Percentiles rank a stretch among this genome's conserved stretches.
Conservation (phyloP, 495 filamentous ascomycete species). For the Hypoxylon trugodes region DNA sequence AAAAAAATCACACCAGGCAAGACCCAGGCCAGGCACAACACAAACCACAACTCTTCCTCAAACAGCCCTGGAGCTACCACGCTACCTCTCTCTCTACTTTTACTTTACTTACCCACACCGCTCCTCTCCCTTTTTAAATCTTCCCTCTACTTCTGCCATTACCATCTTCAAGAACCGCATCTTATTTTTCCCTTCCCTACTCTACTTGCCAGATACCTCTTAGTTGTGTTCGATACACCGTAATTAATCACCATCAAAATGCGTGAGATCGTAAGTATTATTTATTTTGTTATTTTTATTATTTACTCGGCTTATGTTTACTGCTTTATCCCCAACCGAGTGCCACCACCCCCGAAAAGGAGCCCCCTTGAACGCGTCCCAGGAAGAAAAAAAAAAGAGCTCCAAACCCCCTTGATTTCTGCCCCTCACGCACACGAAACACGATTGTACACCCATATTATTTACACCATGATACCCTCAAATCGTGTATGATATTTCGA, state of each 20-base stretch:
- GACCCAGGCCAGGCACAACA: constrained; percentile 39
- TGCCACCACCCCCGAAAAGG: background rate
- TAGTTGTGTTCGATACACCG: constrained; percentile 34
- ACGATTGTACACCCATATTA: background rate
- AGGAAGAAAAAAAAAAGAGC: too few species aligned
- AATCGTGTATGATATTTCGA: background rate
- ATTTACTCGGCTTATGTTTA: constrained; percentile 48
- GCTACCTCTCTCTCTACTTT: too few species aligned
- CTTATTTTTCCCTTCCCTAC: constrained; percentile 44
- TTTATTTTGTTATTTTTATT: too few species aligned
- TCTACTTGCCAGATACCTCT: constrained; percentile 32
- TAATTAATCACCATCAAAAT: constrained; percentile 64
- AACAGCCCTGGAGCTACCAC: too few species aligned
- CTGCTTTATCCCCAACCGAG: constrained; percentile 72
- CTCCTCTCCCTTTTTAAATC: constrained; percentile 36
- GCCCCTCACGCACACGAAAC: constrained; percentile 45
- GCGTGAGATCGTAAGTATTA: constrained; percentile 89
- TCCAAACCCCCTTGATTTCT: constrained; percentile 45
- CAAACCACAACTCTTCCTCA: constrained; percentile 33
- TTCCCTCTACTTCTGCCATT: constrained; percentile 41
- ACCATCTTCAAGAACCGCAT: constrained; percentile 40
- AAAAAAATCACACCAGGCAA: constrained; percentile 9
- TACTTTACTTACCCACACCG: constrained; percentile 42
- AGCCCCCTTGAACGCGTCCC: constrained; percentile 74
- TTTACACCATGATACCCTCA: background rate